These are phyloP conservation scores for Citrus australasica DNA, from an alignment of 345 rosid species.

Conservation along the genomic window DNA sequence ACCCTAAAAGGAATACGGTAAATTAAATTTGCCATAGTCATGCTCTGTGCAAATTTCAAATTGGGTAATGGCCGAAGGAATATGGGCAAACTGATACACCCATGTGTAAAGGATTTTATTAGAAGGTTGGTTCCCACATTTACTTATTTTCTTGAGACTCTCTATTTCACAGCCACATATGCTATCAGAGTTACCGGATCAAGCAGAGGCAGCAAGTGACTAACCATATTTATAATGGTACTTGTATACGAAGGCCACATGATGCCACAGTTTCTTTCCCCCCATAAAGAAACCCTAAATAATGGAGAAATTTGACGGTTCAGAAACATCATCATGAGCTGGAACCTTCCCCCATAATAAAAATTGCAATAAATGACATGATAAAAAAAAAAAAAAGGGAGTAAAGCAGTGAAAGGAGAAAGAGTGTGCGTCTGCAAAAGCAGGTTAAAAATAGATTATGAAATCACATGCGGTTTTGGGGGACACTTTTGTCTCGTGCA, in stretches of 20 bases:
- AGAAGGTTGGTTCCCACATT: neutral
- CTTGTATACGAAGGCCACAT: neutral
- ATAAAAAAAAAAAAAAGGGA: neutral
- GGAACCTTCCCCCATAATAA: conserved; percentile 16
- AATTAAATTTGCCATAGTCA: neutral
- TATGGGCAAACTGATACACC: neutral
- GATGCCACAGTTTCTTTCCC: neutral
- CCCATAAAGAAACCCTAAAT: conserved; percentile 2
- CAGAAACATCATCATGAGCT: conserved; percentile 14
- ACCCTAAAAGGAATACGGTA: neutral
- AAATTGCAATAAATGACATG: neutral
- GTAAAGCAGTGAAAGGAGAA: conserved; percentile 9
- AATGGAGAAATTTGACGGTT: conserved; percentile 13
- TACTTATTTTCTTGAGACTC: neutral
- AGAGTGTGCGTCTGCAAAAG: conserved; percentile 17
- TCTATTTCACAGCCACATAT: neutral
- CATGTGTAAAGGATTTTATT: neutral
- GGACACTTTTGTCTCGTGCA: conserved; percentile 24
- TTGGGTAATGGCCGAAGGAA: neutral
- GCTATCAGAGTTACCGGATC: neutral
- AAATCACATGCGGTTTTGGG: conserved; percentile 23
- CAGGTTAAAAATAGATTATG: neutral
- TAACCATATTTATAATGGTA: neutral
- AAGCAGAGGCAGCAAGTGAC: neutral
- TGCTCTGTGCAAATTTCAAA: neutral